Percentiles rank a stretch among this genome's conserved stretches.
Evolutionary conservation across 805 yeast species (phyloP).

Genomic region (Candida piceae): DNA sequence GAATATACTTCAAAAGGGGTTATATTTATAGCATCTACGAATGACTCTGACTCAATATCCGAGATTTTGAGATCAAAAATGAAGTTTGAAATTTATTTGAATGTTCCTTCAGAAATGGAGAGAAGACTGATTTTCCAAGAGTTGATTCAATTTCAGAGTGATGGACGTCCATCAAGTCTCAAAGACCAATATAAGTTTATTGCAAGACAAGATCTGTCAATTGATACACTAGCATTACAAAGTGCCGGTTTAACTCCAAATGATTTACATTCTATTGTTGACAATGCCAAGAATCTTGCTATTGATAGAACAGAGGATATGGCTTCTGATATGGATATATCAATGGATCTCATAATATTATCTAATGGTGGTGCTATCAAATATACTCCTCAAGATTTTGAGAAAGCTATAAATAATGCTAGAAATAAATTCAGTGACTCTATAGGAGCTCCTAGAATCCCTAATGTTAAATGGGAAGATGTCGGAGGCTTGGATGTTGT

Average conservation of each 20-base stretch:
- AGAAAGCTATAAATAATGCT: conserved; percentile 69
- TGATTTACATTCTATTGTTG: conserved; percentile 69
- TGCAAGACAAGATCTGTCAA: conserved; percentile 46
- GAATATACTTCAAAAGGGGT: conserved; percentile 45
- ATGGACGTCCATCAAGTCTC: neutral
- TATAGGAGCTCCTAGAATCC: conserved; percentile 95
- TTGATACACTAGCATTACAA: conserved; percentile 62
- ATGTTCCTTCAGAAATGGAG: conserved; percentile 77
- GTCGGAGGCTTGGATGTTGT: conserved; percentile 92
- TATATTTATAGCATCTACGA: conserved; percentile 60
- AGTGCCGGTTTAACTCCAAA: conserved; percentile 91
- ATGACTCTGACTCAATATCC: conserved; percentile 64
- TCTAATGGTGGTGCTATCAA: conserved; percentile 52
- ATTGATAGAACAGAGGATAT: conserved; percentile 40
- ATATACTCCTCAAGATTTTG: conserved; percentile 57
- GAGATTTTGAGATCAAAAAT: conserved; percentile 61
- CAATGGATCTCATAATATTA: conserved; percentile 33
- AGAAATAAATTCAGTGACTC: conserved; percentile 87
- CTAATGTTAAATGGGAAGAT: conserved; percentile 94
- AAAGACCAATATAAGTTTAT: conserved; percentile 18
- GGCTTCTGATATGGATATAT: conserved; percentile 19
- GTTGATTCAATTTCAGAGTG: conserved; percentile 29
- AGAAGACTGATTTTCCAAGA: conserved; percentile 57
- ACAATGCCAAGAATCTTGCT: conserved; percentile 57
- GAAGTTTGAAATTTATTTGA: conserved; percentile 70